Percentiles rank a stretch among this genome's conserved stretches.
These are phyloP conservation scores for Colletotrichum chrysophilum DNA, from an alignment of 2,329 filamentous ascomycete species.

Conservation along the genomic window DNA sequence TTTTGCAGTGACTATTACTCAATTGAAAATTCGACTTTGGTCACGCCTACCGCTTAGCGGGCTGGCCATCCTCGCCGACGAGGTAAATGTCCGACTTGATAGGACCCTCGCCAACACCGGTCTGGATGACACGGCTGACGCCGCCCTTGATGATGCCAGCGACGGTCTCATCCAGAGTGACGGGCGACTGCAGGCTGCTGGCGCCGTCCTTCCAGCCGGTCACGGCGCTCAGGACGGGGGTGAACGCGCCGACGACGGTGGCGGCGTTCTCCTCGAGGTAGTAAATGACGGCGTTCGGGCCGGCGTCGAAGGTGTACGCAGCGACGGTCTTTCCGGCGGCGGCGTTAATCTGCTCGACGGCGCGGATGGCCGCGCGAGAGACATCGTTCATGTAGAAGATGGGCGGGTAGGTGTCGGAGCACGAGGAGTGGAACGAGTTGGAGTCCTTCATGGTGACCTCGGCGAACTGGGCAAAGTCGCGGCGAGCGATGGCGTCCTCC, in stretches of 20 bases:
- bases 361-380: conserved; percentile 82
- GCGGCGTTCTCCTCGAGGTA: conserved; percentile 82
- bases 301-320: conserved; percentile 97
- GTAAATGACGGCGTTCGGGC: conserved; percentile 96
- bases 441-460: conserved; percentile 95
- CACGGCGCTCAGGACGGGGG: conserved; percentile 66
- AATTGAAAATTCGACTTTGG: not conserved
- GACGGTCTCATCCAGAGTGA: conserved; percentile 70
- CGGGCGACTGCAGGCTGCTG: conserved; percentile 55
- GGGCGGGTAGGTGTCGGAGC: conserved; percentile 92
- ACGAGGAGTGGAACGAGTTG: conserved; percentile 96
- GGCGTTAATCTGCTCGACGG: conserved; percentile 88
- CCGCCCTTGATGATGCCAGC: conserved; percentile 74
- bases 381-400: conserved; percentile 99
- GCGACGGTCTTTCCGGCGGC: conserved; percentile 80
- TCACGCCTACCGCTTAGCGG: conserved; percentile 34
- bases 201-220: conserved; percentile 73
- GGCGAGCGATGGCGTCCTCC: conserved; percentile 78
- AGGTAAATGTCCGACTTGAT: conserved; percentile 79
- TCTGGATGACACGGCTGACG: conserved; percentile 88
- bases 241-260: conserved; percentile 79
- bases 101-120: conserved; percentile 89
- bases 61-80: conserved; percentile 69
- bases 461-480: conserved; percentile 87
- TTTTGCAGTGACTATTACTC: not conserved